These are phyloP conservation scores for Didymella glomerata DNA, from an alignment of 2,329 filamentous ascomycete species.

Conservation along the genomic window DNA sequence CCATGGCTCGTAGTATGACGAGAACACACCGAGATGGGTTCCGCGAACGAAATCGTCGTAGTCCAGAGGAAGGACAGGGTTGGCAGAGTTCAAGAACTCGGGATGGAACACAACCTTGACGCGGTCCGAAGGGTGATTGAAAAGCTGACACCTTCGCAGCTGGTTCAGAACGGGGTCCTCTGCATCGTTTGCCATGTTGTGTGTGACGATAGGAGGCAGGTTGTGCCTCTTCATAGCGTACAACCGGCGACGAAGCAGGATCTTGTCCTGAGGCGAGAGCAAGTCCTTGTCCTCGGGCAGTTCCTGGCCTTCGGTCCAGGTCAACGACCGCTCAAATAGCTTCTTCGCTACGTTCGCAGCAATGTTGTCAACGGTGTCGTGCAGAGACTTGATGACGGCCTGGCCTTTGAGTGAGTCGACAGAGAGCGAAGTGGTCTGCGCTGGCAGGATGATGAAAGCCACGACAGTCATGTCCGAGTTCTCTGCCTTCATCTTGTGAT, in stretches of 20 bases:
- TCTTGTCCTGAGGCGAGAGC: slow-evolving; percentile 89
- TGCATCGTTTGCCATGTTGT: slow-evolving; percentile 96
- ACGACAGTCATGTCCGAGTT: slow-evolving; percentile 94
- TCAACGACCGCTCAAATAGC: slow-evolving; percentile 91
- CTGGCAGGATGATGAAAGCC: slow-evolving; percentile 98
- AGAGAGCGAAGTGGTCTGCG: slow-evolving; percentile 91
- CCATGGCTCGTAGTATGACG: slow-evolving; percentile 99
- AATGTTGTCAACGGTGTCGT: slow-evolving; percentile 92
- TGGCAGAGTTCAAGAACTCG: slow-evolving; percentile 94
- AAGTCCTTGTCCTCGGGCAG: slow-evolving; percentile 97
- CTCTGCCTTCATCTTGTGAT: slow-evolving; percentile 85
- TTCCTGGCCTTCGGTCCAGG: slow-evolving; percentile 93
- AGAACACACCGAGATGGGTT: slow-evolving; percentile 93
- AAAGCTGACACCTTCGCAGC: slow-evolving; percentile 92
- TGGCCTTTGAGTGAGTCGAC: slow-evolving; percentile 97
- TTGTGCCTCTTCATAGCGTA: slow-evolving; percentile 96
- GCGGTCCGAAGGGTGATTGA: slow-evolving; percentile 93
- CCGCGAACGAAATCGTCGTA: slow-evolving; percentile 99
- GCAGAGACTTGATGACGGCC: slow-evolving; percentile 94
- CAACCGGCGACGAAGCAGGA: slow-evolving; percentile 86
- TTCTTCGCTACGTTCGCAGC: slow-evolving; percentile 91
- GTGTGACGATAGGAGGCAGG: slow-evolving; percentile 93
- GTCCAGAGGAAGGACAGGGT: slow-evolving; percentile 92
- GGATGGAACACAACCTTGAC: slow-evolving; percentile 99
- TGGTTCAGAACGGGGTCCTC: slow-evolving; percentile 97